Base-by-base conservation (phyloP, 495 filamentous ascomycete genomes). In the Xylaria castorea region DNA sequence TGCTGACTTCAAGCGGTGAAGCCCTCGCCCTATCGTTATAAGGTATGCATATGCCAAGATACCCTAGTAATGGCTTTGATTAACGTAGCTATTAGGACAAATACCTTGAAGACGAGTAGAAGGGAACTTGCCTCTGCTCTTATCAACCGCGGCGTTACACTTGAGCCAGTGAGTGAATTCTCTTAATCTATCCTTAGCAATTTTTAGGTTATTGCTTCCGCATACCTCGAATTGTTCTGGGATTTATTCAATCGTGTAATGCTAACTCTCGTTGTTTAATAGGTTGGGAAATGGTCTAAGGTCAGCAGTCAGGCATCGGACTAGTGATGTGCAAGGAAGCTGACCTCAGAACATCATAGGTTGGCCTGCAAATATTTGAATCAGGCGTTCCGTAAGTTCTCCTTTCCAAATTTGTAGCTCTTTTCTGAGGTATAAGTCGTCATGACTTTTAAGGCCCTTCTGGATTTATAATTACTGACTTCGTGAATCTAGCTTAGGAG, bases 121-220 rank as follows among this genome's bases (percentile, higher is more conserved):
- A 88, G 96, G 75, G 93, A 97, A 57, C 90, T 99, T 30, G 96
- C 96, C 36, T 95, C 98, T 80, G 89, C 94, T 3, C 88, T 99
- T 50, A 99, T 99, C 86, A 98, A 97, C 84, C 94, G 96, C 64
- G 96, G 96, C 71, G 96, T 98, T 55, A 95, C 94, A 22, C 88
- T 99, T 44, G 96, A 99, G 81, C 96, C 96, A 14, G 93, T 99
- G 1, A 67, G 70, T 66, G 14, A 0, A 38, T 36, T 53, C 38
- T n/a, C 18, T 60, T 40, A 1, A 18, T 38, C 11, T 27, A 20
- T 4, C 60, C 60, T 55, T 12, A 16, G 25, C 16, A 1, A 18
- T n/a, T 42, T 55, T 18, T 30, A 14, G 12, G 9, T 61, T 14
- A 48, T 68, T 58, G 9, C 32, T 38, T n/a, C 38, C 22, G 67